Evolutionary conservation across 345 rosid species (phyloP).

Genomic region (Gossypium sturtianum): DNA sequence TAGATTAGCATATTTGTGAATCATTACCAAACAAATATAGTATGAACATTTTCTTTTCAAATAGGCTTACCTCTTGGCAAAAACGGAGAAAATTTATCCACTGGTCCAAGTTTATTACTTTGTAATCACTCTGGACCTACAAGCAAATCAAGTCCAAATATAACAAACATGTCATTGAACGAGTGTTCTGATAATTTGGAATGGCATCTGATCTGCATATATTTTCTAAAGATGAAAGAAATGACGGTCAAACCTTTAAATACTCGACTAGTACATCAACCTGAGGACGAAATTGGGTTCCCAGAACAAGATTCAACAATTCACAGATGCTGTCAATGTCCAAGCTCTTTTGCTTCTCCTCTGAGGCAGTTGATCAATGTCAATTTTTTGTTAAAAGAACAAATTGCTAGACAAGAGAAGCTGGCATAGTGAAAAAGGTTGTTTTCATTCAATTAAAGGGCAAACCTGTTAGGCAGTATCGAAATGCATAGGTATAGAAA

Average conservation of each 20-base stretch:
- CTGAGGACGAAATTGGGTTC: conserved; percentile 26
- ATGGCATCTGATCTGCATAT: neutral
- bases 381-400: conserved; percentile 3
- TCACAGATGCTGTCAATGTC: conserved; percentile 49
- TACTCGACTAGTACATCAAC: conserved; percentile 37
- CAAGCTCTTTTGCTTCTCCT: conserved; percentile 46
- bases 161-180: neutral
- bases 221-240: neutral
- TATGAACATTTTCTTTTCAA: neutral
- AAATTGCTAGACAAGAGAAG: neutral
- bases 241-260: conserved; percentile 29
- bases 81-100: conserved; percentile 50
- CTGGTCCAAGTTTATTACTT: conserved; percentile 52
- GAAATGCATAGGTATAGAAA: conserved; percentile 46
- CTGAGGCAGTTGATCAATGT: conserved; percentile 26
- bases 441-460: conserved; percentile 9
- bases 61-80: conserved; percentile 38
- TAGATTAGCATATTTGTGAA: neutral
- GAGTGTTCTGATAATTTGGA: neutral
- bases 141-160: conserved; percentile 9
- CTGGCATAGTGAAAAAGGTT: neutral
- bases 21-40: neutral
- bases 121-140: conserved; percentile 50
- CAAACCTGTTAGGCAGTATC: conserved; percentile 48
- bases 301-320: conserved; percentile 42